Evolutionary conservation across 441 rosid genomes (phyloP).

Genomic region (Pelargonium cotyledonis): DNA sequence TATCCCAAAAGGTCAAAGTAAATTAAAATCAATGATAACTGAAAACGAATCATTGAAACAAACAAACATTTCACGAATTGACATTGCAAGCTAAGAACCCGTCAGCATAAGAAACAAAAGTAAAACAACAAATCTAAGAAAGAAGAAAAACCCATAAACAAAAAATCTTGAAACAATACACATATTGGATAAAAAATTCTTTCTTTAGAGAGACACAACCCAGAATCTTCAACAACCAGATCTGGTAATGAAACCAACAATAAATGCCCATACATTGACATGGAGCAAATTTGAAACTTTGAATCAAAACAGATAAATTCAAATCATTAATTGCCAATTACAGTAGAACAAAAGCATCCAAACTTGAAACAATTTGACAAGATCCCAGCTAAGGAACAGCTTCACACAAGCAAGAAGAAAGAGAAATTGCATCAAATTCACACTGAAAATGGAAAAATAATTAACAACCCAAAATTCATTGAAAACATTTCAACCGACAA

Average conservation of each 20-base stretch:
- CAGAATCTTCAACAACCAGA: background rate
- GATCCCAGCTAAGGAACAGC: background rate
- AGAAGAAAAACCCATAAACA: background rate
- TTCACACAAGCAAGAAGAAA: too few relatives aligned
- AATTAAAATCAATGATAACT: background rate
- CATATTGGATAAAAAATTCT: background rate
- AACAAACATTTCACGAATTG: background rate
- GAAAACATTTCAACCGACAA: background rate
- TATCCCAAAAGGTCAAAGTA: background rate
- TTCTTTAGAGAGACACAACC: too few relatives aligned
- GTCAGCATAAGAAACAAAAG: background rate
- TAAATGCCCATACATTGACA: background rate
- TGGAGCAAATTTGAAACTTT: background rate
- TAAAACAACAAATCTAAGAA: background rate
- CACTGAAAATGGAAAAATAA: too few relatives aligned
- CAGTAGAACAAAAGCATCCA: background rate
- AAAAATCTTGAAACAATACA: background rate
- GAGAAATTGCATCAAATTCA: too few relatives aligned
- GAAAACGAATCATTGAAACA: conserved; percentile 9
- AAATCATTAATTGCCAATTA: background rate
- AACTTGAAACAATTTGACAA: background rate
- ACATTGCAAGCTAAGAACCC: background rate
- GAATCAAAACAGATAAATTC: background rate
- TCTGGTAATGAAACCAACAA: background rate
- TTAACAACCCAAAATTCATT: background rate